A percentile compares a stretch with the other conserved stretches of the same genome.
These are phyloP conservation scores for Kluyveromyces aestuarii DNA, from an alignment of 805 yeast genomes.

Conservation along the genomic window DNA sequence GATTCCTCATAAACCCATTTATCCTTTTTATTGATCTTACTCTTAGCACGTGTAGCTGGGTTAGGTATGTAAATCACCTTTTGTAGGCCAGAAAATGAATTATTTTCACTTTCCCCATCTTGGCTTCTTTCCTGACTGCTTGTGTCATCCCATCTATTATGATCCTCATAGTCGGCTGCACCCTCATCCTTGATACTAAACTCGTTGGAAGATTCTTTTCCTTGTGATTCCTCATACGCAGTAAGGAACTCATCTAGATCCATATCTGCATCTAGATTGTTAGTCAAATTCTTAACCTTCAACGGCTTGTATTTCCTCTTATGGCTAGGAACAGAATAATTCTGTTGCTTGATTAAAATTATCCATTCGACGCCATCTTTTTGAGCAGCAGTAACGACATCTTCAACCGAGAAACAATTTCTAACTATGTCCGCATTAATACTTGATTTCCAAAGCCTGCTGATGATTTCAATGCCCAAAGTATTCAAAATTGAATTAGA, in stretches of 20 bases:
- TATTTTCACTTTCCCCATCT: slow-evolving; percentile 18
- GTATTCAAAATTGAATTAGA: slow-evolving; percentile 47
- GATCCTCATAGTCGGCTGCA: slow-evolving; percentile 17
- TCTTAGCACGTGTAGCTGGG: slow-evolving; percentile 71
- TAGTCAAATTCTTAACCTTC: slow-evolving; percentile 54
- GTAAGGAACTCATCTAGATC: slow-evolving; percentile 57
- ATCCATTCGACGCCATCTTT: slow-evolving; percentile 70
- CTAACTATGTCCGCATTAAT: slow-evolving; percentile 66
- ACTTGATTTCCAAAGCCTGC: slow-evolving; percentile 63
- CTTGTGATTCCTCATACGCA: slow-evolving; percentile 28
- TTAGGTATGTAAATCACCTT: slow-evolving; percentile 62
- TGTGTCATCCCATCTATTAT: slow-evolving; percentile 21
- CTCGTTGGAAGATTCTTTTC: slow-evolving; percentile 7
- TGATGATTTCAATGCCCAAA: slow-evolving; percentile 55
- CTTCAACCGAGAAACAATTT: slow-evolving; percentile 47
- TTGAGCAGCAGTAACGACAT: slow-evolving; percentile 51
- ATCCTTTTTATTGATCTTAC: slow-evolving; percentile 67
- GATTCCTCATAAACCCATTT: slow-evolving; percentile 70
- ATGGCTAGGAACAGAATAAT: slow-evolving; percentile 19
- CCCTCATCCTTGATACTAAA: slow-evolving; percentile 12
- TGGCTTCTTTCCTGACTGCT: slow-evolving; percentile 23
- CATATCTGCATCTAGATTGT: slow-evolving; percentile 60
- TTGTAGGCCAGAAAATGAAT: slow-evolving; percentile 28
- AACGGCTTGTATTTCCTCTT: slow-evolving; percentile 66
- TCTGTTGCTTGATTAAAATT: slow-evolving; percentile 65